These are phyloP conservation scores for Panus rudis DNA, from an alignment of 768 basidiomycete genomes.

Conservation along the genomic window DNA sequence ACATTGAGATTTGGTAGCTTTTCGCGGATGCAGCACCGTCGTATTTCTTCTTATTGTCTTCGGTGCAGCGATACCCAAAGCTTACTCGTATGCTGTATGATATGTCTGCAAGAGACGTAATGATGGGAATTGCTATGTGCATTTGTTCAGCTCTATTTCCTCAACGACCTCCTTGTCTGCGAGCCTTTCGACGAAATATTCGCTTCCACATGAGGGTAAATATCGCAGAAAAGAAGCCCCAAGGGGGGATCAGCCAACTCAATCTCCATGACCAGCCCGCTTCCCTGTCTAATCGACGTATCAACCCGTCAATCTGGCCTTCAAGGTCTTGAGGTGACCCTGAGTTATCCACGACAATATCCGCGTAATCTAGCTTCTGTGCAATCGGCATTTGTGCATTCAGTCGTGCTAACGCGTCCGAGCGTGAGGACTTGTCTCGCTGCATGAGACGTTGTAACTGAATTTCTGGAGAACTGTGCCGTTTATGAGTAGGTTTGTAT, in stretches of 20 bases:
- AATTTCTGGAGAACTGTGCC: constrained; percentile 63
- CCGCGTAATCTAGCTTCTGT: constrained; percentile 78
- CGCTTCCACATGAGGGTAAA: constrained; percentile 32
- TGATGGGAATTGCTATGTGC: no score
- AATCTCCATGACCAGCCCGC: constrained; percentile 54
- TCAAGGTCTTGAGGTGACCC: constrained; percentile 66
- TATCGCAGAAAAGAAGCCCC: constrained; percentile 41
- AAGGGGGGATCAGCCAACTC: constrained; percentile 56
- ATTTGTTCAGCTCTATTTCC: background rate
- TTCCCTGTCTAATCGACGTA: constrained; percentile 33
- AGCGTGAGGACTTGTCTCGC: constrained; percentile 59
- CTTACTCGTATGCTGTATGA: no score
- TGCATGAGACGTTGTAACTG: constrained; percentile 79
- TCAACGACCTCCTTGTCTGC: background rate
- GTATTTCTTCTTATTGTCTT: no score
- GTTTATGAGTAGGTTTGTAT: background rate
- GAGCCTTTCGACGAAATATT: constrained; percentile 10
- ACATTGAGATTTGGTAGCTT: no score
- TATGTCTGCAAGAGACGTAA: no score
- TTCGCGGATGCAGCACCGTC: no score
- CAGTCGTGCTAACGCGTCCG: constrained; percentile 70
- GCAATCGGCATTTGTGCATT: constrained; percentile 74
- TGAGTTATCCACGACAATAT: constrained; percentile 84
- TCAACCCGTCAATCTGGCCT: constrained; percentile 40
- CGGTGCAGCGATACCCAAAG: no score